Evolutionary conservation across 306 rosid genomes (phyloP).

Genomic region (Trichosanthes truncata): DNA sequence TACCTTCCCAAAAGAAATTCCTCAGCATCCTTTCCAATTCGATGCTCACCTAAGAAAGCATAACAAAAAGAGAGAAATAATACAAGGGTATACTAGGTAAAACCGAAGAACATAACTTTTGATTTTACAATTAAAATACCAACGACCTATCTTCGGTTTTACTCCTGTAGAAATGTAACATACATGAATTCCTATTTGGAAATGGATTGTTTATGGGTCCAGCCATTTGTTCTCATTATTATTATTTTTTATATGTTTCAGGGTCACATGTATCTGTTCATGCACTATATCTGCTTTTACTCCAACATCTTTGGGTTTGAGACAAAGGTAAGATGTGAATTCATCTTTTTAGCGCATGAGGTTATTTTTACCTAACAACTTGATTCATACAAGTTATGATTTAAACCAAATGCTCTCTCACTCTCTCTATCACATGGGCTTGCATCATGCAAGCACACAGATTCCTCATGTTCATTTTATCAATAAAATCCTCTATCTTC

Average conservation of each 20-base stretch:
- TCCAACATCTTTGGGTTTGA: conserved; percentile 93
- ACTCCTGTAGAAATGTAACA: not conserved
- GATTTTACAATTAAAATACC: not conserved
- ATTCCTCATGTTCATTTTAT: not conserved
- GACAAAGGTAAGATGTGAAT: conserved; percentile 63
- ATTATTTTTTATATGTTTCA: conserved; percentile 24
- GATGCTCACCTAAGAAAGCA: too few species aligned
- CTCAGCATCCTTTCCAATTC: too few species aligned
- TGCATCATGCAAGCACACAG: not conserved
- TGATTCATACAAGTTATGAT: not conserved
- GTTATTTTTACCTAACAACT: not conserved
- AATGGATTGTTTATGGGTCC: not conserved
- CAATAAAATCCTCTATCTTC: not conserved
- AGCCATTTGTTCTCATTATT: conserved; percentile 11
- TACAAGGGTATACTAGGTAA: too few species aligned
- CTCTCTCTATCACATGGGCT: not conserved
- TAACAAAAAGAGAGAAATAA: too few species aligned
- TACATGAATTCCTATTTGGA: not conserved
- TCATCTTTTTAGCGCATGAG: not conserved
- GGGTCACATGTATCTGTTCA: conserved; percentile 97
- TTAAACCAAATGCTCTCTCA: not conserved
- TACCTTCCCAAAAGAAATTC: too few species aligned
- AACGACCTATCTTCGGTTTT: not conserved
- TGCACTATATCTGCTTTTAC: conserved; percentile 73
- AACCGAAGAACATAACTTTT: not conserved